These are phyloP conservation scores for Setaria viridis DNA, from an alignment of 202 grass and related monocot genomes.

Conservation along the genomic window DNA sequence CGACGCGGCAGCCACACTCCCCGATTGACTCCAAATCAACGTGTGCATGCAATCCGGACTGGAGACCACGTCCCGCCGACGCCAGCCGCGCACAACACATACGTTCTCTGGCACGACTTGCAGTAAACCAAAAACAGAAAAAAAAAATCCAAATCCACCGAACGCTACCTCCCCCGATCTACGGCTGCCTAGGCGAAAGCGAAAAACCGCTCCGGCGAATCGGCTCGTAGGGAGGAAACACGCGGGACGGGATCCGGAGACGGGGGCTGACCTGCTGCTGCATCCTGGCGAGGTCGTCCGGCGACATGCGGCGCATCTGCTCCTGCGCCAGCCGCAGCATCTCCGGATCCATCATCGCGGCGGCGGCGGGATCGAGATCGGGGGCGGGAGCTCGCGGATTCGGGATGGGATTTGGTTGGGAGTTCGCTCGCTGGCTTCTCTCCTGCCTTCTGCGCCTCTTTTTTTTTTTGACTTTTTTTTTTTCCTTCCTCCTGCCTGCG, in stretches of 20 bases:
- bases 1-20: not conserved
- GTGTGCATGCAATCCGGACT: not conserved
- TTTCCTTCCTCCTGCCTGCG: not conserved
- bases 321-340: constrained; percentile 90
- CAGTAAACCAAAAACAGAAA: not conserved
- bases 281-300: constrained; percentile 87
- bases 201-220: not conserved
- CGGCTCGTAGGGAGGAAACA: not conserved
- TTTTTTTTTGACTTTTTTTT: not conserved
- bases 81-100: not conserved
- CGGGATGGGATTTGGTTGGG: constrained; percentile 9
- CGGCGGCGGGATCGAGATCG: constrained; percentile 4
- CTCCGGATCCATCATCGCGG: constrained; percentile 92
- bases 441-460: not conserved
- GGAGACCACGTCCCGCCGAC: not conserved
- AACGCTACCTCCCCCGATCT: constrained; percentile 27
- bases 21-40: constrained; percentile 10
- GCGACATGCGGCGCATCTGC: constrained; percentile 94
- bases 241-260: not conserved
- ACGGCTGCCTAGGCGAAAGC: not conserved
- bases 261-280: constrained; percentile 79
- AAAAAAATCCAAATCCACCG: not conserved
- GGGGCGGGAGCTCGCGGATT: not conserved
- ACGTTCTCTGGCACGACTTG: not conserved
- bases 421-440: not conserved